Percentiles rank a stretch among this genome's conserved stretches.
Evolutionary conservation across 768 basidiomycete species (phyloP).

Genomic region (Lyophyllum semitale): DNA sequence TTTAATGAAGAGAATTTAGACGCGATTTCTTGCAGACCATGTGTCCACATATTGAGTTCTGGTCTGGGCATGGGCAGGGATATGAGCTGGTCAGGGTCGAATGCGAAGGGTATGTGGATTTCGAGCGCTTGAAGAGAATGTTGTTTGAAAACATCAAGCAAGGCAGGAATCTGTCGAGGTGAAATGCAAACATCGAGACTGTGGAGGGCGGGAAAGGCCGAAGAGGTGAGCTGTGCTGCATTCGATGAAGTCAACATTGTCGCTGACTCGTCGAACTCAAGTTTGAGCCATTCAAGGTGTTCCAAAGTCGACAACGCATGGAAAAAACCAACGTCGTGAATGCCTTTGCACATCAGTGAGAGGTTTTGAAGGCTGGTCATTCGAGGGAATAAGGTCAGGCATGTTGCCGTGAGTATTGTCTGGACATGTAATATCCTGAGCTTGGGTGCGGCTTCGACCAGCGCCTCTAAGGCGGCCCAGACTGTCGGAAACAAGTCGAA

Average conservation of each 20-base stretch:
- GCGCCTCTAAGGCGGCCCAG: conserved; percentile 1
- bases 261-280: not conserved
- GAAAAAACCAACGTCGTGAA: conserved; percentile 3
- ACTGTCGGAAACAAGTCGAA: not conserved
- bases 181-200: not conserved
- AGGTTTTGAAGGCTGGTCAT: conserved; percentile 1
- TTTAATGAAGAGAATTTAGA: conserved; percentile 3
- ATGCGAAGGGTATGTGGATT: not conserved
- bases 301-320: not conserved
- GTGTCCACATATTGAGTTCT: not conserved
- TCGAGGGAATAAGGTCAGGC: not conserved
- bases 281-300: not conserved
- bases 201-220: conserved; percentile 3
- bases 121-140: conserved; percentile 6
- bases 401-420: not conserved
- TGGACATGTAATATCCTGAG: not conserved
- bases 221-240: not conserved
- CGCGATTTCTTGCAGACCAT: not conserved
- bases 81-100: not conserved
- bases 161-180: not conserved
- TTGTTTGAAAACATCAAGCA: conserved; percentile 3
- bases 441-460: not conserved
- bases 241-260: not conserved
- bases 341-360: not conserved
- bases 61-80: not conserved